These are phyloP conservation scores for Heterobasidion parviporum DNA, from an alignment of 1,284 basidiomycete genomes.

Conservation along the genomic window DNA sequence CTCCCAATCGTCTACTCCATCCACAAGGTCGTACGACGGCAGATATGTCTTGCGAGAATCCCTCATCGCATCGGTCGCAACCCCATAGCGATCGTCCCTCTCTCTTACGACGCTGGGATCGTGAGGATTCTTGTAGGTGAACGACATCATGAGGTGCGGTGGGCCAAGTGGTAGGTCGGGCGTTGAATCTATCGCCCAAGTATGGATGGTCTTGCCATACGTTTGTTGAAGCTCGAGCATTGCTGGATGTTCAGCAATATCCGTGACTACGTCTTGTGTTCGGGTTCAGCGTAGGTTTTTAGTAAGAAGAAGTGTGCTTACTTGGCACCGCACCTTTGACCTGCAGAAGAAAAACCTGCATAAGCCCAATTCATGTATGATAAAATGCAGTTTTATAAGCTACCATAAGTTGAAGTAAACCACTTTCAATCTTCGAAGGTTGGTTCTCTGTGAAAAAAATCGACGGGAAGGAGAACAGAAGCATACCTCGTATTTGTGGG, in stretches of 20 bases:
- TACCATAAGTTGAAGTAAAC: slow-evolving; percentile 30
- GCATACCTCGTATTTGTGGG: slow-evolving; percentile 23
- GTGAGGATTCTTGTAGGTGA: slow-evolving; percentile 29
- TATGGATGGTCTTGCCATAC: slow-evolving; percentile 46
- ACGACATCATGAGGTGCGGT: slow-evolving; percentile 39
- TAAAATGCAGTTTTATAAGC: background rate
- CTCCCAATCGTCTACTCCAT: slow-evolving; percentile 31
- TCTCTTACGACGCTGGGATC: slow-evolving; percentile 22
- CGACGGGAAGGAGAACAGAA: background rate
- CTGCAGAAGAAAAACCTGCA: slow-evolving; percentile 1
- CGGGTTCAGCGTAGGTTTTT: background rate
- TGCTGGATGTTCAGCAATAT: slow-evolving; percentile 33
- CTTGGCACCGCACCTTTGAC: slow-evolving; percentile 32
- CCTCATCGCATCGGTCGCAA: slow-evolving; percentile 27
- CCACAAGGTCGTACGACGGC: slow-evolving; percentile 25
- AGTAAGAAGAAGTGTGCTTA: slow-evolving; percentile 12
- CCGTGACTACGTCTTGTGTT: slow-evolving; percentile 22
- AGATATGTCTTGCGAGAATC: slow-evolving; percentile 29
- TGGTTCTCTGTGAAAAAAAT: background rate
- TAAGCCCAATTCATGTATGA: too few species aligned
- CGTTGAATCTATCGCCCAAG: slow-evolving; percentile 34
- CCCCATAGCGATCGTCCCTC: slow-evolving; percentile 27
- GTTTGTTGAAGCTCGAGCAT: slow-evolving; percentile 42
- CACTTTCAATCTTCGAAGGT: slow-evolving; percentile 33
- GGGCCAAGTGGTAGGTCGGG: slow-evolving; percentile 41